phyloP scores from a whole-genome alignment of 2,329 filamentous ascomycete genomes.

The Alternaria viburni region DNA sequence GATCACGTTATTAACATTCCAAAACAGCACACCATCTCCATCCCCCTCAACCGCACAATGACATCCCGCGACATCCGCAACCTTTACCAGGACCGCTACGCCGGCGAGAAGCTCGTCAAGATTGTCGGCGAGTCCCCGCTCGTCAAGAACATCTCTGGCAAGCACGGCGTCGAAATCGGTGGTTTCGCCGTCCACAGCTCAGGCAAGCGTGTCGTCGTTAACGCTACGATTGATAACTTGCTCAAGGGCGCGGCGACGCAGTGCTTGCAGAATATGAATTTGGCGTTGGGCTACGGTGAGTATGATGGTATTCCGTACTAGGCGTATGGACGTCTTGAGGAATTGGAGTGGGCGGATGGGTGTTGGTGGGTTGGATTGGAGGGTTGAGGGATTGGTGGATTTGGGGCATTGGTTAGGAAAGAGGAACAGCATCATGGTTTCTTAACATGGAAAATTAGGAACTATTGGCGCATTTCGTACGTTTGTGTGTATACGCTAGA shows the following conservation, averaged over 20 bases:
- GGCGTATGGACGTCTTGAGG: not conserved
- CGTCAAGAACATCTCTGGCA: constrained; percentile 83
- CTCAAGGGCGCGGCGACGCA: constrained; percentile 93
- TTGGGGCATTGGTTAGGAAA: not conserved
- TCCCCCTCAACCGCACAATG: constrained; percentile 86
- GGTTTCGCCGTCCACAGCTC: constrained; percentile 91
- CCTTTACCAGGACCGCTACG: constrained; percentile 94
- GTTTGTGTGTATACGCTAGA: constrained; percentile 2
- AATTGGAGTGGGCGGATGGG: not conserved
- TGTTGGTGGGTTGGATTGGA: not conserved
- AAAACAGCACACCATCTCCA: constrained; percentile 77
- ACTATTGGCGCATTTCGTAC: constrained; percentile 4
- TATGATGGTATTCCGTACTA: constrained; percentile 80
- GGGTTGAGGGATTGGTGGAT: not conserved
- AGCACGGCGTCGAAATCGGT: constrained; percentile 91
- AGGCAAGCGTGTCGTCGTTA: constrained; percentile 92
- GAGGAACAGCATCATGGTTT: not conserved
- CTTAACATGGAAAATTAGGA: not conserved
- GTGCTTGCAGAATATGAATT: constrained; percentile 94
- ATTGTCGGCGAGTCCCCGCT: constrained; percentile 84
- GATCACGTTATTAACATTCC: not conserved
- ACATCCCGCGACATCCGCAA: constrained; percentile 90
- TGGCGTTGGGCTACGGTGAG: constrained; percentile 85
- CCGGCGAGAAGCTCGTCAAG: constrained; percentile 94
- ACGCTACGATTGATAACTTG: constrained; percentile 91